A percentile compares a stretch with the other conserved stretches of the same genome.
Conservation (phyloP, 148 eudicot genomes). For the Spergularia bocconei region DNA sequence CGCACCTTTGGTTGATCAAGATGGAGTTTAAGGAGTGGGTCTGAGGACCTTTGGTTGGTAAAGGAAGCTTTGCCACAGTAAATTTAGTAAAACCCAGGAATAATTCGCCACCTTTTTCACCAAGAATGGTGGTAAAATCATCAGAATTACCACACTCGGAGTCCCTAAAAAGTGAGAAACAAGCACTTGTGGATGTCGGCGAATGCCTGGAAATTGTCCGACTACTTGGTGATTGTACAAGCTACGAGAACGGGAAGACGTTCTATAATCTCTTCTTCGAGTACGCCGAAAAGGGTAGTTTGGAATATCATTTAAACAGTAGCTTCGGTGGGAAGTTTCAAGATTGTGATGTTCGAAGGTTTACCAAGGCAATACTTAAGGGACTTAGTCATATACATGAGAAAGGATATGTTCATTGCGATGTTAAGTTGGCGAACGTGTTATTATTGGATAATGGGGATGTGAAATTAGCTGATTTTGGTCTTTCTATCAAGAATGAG, state of each 20-base stretch:
- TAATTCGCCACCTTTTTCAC: conserved; percentile 17
- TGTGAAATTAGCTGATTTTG: conserved; percentile 72
- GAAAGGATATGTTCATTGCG: conserved; percentile 71
- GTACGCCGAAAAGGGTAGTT: conserved; percentile 57
- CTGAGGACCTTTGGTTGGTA: conserved; percentile 57
- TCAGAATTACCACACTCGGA: conserved; percentile 37
- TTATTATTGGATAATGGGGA: conserved; percentile 41
- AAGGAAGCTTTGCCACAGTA: conserved; percentile 77
- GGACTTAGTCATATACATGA: conserved; percentile 56
- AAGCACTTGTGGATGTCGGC: conserved; percentile 28
- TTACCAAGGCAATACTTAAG: conserved; percentile 46
- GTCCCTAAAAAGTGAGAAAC: conserved; percentile 48
- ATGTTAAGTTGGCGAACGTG: conserved; percentile 65
- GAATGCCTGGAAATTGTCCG: conserved; percentile 17
- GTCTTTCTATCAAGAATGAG: conserved; percentile 49
- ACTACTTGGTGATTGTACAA: conserved; percentile 45
- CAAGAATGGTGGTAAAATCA: conserved; percentile 64
- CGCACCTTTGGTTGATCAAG: not conserved
- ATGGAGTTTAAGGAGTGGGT: conserved; percentile 60
- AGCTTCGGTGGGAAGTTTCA: conserved; percentile 26
- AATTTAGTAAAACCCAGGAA: conserved; percentile 47
- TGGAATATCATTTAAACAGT: conserved; percentile 38
- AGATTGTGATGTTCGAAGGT: conserved; percentile 39
- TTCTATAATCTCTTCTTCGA: conserved; percentile 66
- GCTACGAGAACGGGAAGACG: conserved; percentile 43